Percentiles rank a stretch among this genome's conserved stretches.
Conservation (phyloP, 805 yeast genomes). For the Wickerhamiella musiphila region DNA sequence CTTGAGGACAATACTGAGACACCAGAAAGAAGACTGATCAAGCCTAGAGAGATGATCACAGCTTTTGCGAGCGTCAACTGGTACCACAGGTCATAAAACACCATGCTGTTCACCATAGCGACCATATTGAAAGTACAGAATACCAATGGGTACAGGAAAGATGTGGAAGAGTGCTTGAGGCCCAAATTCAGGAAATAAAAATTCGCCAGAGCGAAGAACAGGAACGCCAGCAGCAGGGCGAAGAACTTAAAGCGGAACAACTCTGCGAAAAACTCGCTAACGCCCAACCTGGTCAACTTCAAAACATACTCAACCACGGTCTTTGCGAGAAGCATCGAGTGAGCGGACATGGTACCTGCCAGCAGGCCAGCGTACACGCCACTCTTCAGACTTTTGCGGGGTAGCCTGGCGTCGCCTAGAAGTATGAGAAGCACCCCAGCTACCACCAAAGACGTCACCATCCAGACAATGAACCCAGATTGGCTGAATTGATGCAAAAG, state of each 20-base stretch:
- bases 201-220: conserved; percentile 45
- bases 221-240: conserved; percentile 31
- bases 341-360: conserved; percentile 70
- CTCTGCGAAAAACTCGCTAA: no score
- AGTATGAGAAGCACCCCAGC: conserved; percentile 17
- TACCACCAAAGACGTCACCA: conserved; percentile 21
- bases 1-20: no score
- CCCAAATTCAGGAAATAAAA: conserved; percentile 61
- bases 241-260: conserved; percentile 29
- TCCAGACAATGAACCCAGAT: conserved; percentile 42
- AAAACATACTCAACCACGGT: conserved; percentile 56
- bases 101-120: conserved; percentile 47
- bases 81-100: conserved; percentile 41
- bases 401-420: no score
- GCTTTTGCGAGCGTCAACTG: no score
- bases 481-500: conserved; percentile 28
- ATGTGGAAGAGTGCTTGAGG: conserved; percentile 48
- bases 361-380: conserved; percentile 52
- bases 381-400: background rate
- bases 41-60: no score
- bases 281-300: conserved; percentile 22
- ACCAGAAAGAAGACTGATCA: no score
- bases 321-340: conserved; percentile 72
- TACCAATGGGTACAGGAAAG: conserved; percentile 67
- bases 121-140: conserved; percentile 67